These are phyloP conservation scores for Xylaria sp. DNA, from an alignment of 2,329 filamentous ascomycete genomes.

Conservation along the genomic window DNA sequence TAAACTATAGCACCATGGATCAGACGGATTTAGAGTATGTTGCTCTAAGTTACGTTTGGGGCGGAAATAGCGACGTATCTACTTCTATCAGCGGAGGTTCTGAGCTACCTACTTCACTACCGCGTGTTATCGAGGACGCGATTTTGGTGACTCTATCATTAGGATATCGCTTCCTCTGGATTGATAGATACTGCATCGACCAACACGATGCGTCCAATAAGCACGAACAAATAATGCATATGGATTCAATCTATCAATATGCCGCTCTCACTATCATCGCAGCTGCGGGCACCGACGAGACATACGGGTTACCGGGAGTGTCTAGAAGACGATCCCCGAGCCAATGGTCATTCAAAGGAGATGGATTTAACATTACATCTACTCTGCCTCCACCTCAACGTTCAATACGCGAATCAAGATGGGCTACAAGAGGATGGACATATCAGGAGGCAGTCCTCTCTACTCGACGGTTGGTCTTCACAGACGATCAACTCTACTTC, in stretches of 20 bases:
- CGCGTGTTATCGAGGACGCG: slow-evolving; percentile 28
- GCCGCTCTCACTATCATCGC: slow-evolving; percentile 35
- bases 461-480: slow-evolving; percentile 48
- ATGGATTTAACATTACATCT: slow-evolving; percentile 22
- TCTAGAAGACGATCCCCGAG: background rate
- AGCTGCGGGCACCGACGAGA: slow-evolving; percentile 28
- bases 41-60: slow-evolving; percentile 25
- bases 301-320: slow-evolving; percentile 32
- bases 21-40: slow-evolving; percentile 13
- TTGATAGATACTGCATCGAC: slow-evolving; percentile 36
- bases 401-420: slow-evolving; percentile 29
- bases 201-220: slow-evolving; percentile 17
- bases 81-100: background rate
- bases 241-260: slow-evolving; percentile 35
- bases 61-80: background rate
- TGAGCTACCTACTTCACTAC: background rate
- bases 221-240: slow-evolving; percentile 36
- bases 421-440: slow-evolving; percentile 38
- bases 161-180: slow-evolving; percentile 33
- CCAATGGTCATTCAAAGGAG: slow-evolving; percentile 16
- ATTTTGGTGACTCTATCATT: slow-evolving; percentile 21
- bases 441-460: too few species aligned
- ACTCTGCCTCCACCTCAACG: slow-evolving; percentile 22
- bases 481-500: slow-evolving; percentile 42
- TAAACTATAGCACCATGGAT: background rate